A percentile compares a stretch with the other conserved stretches of the same genome.
phyloP scores from a whole-genome alignment of 2,329 filamentous ascomycete species.

The Phialophora verrucosa region DNA sequence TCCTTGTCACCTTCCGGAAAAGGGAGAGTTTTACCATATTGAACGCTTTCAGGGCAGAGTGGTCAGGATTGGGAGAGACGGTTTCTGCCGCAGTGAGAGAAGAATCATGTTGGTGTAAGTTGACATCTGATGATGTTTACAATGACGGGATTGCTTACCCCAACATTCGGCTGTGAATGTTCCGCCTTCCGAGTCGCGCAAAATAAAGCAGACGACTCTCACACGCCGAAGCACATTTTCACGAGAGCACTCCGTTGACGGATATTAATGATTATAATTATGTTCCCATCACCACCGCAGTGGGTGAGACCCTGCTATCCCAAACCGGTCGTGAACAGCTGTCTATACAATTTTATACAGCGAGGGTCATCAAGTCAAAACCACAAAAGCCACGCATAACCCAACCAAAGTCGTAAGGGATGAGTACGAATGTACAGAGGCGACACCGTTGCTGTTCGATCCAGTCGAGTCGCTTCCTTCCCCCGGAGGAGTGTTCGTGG shows the following conservation, averaged over 20 bases:
- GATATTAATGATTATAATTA: slow-evolving; percentile 19
- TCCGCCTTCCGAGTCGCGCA: slow-evolving; percentile 7
- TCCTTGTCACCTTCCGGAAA: neutral
- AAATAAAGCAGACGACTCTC: neutral
- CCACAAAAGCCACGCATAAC: neutral
- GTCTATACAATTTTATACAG: slow-evolving; percentile 12
- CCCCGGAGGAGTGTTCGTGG: slow-evolving; percentile 4
- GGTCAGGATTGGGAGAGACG: slow-evolving; percentile 65
- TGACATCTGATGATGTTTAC: slow-evolving; percentile 59
- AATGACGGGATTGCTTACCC: slow-evolving; percentile 3
- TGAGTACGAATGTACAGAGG: slow-evolving; percentile 7
- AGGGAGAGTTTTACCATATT: neutral
- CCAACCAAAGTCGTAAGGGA: slow-evolving; percentile 2
- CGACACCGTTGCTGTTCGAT: slow-evolving; percentile 6
- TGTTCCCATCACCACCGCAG: neutral
- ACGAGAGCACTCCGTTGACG: neutral
- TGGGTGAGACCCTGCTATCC: neutral
- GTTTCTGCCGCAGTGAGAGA: slow-evolving; percentile 66
- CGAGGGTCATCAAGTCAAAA: slow-evolving; percentile 6
- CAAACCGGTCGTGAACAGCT: slow-evolving; percentile 17
- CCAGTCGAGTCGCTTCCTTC: slow-evolving; percentile 4
- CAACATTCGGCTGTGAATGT: slow-evolving; percentile 8
- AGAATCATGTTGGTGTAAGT: neutral
- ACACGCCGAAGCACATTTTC: neutral
- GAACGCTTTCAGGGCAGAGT: neutral